Conservation (phyloP, 495 filamentous ascomycete species). For the Aspergillus leporis region DNA sequence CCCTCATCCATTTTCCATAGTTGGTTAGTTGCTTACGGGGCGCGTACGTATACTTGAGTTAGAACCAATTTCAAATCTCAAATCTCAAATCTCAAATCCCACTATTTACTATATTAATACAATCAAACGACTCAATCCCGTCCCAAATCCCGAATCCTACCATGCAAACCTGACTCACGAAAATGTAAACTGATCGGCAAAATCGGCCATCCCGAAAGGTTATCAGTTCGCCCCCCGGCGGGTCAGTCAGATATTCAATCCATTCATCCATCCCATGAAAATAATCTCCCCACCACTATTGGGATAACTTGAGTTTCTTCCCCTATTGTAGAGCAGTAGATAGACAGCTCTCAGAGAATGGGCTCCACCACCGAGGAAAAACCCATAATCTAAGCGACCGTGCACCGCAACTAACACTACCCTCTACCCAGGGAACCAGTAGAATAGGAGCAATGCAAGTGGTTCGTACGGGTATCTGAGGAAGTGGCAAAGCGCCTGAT, state of each 20-base stretch:
- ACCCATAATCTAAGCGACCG: neutral
- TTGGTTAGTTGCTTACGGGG: neutral
- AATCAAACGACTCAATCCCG: neutral
- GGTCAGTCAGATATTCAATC: neutral
- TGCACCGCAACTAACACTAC: neutral
- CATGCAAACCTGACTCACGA: conserved; percentile 10
- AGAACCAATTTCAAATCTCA: neutral
- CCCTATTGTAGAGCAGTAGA: too few species aligned
- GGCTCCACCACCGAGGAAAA: too few species aligned
- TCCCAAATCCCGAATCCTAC: neutral
- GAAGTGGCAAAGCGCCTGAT: neutral
- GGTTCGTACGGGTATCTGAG: too few species aligned
- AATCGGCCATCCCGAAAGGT: neutral
- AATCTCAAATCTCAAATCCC: neutral
- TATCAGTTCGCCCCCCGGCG: neutral
- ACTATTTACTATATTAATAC: neutral
- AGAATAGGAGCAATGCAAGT: neutral
- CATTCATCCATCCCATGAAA: neutral
- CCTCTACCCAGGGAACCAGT: neutral
- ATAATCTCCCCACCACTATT: too few species aligned
- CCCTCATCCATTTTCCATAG: neutral
- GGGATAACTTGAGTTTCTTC: too few species aligned
- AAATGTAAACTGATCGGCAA: neutral
- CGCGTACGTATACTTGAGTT: neutral
- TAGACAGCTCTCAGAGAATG: too few species aligned